Percentiles rank a stretch among this genome's conserved stretches.
These are phyloP conservation scores for Phaseolus lunatus DNA, from an alignment of 306 rosid genomes.

Conservation along the genomic window DNA sequence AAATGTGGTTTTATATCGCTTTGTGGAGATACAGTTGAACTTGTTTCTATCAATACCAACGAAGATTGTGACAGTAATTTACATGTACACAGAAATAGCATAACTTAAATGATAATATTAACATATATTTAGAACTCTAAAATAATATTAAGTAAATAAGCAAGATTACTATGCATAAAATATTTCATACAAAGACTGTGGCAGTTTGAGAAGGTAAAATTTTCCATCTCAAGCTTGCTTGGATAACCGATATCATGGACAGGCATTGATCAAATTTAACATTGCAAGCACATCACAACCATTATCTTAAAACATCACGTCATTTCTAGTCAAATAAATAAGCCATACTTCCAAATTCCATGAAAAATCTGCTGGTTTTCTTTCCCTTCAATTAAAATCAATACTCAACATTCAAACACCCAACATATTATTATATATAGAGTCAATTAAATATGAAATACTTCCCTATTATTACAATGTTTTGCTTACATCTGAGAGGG, in stretches of 20 bases:
- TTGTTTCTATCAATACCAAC: not conserved
- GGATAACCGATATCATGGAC: not conserved
- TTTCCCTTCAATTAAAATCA: not conserved
- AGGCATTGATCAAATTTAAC: not conserved
- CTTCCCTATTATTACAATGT: not conserved
- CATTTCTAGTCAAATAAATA: not conserved
- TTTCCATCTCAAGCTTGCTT: not conserved
- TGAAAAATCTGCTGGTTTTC: not conserved
- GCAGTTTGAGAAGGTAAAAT: not conserved
- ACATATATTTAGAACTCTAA: too few relatives aligned
- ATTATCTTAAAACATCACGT: not conserved
- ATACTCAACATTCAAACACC: not conserved
- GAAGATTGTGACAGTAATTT: not conserved
- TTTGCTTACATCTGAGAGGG: not conserved
- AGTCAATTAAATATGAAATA: not conserved
- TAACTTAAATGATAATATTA: not conserved
- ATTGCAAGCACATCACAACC: not conserved
- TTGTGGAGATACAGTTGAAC: not conserved
- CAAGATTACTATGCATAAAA: too few relatives aligned
- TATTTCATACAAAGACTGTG: not conserved
- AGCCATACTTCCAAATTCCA: not conserved
- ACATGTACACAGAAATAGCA: too few relatives aligned
- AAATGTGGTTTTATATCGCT: not conserved
- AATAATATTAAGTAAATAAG: too few relatives aligned
- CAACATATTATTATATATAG: too few relatives aligned